Percentiles rank a stretch among this genome's conserved stretches.
Conservation (phyloP, 2,329 filamentous ascomycete species). For the Aspergillus japonicus region DNA sequence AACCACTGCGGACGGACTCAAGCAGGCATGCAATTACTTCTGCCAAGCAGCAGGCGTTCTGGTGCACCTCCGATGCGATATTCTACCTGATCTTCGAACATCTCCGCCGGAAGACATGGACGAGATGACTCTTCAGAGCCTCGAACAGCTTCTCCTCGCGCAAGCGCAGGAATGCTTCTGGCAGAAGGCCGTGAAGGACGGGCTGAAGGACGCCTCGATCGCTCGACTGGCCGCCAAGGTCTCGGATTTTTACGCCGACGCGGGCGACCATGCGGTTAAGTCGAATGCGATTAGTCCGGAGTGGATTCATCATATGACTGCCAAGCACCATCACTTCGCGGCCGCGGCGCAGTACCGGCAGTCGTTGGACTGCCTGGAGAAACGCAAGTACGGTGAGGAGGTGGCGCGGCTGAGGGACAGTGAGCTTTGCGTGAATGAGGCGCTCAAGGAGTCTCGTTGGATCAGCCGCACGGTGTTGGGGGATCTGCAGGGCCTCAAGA, state of each 20-base stretch:
- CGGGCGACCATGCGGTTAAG: constrained; percentile 81
- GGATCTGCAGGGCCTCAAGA: constrained; percentile 81
- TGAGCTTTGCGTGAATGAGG: constrained; percentile 77
- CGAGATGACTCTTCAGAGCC: constrained; percentile 74
- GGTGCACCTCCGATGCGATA: constrained; percentile 68
- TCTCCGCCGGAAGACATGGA: constrained; percentile 96
- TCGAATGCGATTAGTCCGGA: constrained; percentile 87
- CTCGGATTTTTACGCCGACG: constrained; percentile 82
- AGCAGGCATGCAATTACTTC: constrained; percentile 85
- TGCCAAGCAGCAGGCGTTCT: constrained; percentile 83
- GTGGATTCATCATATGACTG: constrained; percentile 97
- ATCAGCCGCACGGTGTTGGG: constrained; percentile 77
- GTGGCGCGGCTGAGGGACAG: constrained; percentile 82
- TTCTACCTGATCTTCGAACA: constrained; percentile 79
- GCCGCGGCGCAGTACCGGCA: constrained; percentile 92
- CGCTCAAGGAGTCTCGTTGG: constrained; percentile 78
- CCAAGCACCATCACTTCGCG: constrained; percentile 96
- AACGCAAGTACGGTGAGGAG: constrained; percentile 92
- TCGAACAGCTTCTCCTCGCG: constrained; percentile 80
- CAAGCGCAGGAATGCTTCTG: constrained; percentile 98
- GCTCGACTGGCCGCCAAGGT: constrained; percentile 88
- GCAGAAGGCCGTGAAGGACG: constrained; percentile 94
- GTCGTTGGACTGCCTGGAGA: constrained; percentile 87
- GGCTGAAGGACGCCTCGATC: constrained; percentile 87
- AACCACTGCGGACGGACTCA: constrained; percentile 76